Evolutionary conservation across 345 rosid genomes (phyloP).

Genomic region (Ceriops zippeliana): DNA sequence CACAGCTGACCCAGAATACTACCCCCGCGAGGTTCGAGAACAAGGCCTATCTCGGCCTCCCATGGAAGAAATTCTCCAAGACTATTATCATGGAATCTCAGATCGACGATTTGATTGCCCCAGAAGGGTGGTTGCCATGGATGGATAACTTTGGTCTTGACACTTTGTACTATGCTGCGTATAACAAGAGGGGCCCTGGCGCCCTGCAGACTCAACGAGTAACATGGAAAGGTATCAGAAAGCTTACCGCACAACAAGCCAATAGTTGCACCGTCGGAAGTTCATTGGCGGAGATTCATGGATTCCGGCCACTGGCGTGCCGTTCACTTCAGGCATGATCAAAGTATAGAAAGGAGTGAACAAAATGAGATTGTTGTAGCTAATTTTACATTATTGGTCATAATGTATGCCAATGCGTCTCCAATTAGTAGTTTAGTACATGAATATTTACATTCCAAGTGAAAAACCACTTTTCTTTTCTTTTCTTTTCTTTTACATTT

Average conservation of each 20-base stretch:
- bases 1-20: not conserved
- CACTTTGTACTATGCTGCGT: constrained; percentile 12
- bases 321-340: not conserved
- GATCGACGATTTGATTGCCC: constrained; percentile 13
- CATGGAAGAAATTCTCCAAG: constrained; percentile 11
- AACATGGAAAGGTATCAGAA: constrained; percentile 7
- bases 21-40: not conserved
- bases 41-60: constrained; percentile 15
- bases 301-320: constrained; percentile 11
- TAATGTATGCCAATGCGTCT: too few relatives aligned
- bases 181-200: constrained; percentile 14
- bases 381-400: too few relatives aligned
- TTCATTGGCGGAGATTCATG: constrained; percentile 6
- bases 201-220: constrained; percentile 5
- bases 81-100: constrained; percentile 18
- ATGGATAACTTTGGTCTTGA: not conserved
- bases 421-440: too few relatives aligned
- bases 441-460: too few relatives aligned
- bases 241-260: not conserved
- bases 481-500: too few relatives aligned
- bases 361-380: too few relatives aligned
- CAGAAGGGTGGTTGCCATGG: constrained; percentile 19
- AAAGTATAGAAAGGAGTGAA: not conserved
- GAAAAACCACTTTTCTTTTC: too few relatives aligned
- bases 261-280: not conserved